Conservation (phyloP, 208 protist genomes). For the Naegleria lovaniensis region DNA sequence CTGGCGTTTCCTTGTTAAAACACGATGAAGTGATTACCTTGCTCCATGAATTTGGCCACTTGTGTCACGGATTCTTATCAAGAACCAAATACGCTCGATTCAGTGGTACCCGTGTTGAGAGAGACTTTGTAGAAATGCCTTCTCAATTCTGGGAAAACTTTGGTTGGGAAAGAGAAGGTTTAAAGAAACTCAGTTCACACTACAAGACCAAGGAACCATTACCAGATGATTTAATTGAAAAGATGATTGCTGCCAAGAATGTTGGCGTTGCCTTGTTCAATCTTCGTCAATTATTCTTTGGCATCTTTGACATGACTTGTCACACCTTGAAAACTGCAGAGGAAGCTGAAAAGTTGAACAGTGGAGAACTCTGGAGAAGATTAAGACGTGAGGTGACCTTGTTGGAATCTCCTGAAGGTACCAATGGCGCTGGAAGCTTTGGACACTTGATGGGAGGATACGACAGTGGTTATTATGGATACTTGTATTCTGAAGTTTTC, state of each 20-base stretch:
- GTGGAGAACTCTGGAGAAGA: conserved; percentile 21
- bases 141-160: conserved; percentile 38
- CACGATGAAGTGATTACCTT: conserved; percentile 32
- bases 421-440: conserved; percentile 48
- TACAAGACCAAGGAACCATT: conserved; percentile 29
- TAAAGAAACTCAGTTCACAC: conserved; percentile 24
- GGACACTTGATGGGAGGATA: conserved; percentile 54
- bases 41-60: conserved; percentile 34
- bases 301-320: conserved; percentile 41
- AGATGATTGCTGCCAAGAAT: conserved; percentile 31
- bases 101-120: conserved; percentile 20
- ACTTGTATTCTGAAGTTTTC: conserved; percentile 57
- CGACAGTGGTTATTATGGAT: conserved; percentile 60
- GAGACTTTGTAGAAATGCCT: conserved; percentile 36
- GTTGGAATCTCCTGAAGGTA: conserved; percentile 21
- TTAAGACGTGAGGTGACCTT: conserved; percentile 33
- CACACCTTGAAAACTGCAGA: conserved; percentile 8
- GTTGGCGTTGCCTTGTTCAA: conserved; percentile 23
- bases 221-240: conserved; percentile 30
- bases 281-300: conserved; percentile 39
- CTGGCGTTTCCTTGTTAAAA: conserved; percentile 18
- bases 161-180: conserved; percentile 19
- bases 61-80: conserved; percentile 2
- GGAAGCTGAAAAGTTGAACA: background rate
- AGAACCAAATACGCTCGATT: conserved; percentile 24